Percentiles rank a stretch among this genome's conserved stretches.
phyloP scores from a whole-genome alignment of 1,284 basidiomycete genomes.

The Fomitopsis betulina region DNA sequence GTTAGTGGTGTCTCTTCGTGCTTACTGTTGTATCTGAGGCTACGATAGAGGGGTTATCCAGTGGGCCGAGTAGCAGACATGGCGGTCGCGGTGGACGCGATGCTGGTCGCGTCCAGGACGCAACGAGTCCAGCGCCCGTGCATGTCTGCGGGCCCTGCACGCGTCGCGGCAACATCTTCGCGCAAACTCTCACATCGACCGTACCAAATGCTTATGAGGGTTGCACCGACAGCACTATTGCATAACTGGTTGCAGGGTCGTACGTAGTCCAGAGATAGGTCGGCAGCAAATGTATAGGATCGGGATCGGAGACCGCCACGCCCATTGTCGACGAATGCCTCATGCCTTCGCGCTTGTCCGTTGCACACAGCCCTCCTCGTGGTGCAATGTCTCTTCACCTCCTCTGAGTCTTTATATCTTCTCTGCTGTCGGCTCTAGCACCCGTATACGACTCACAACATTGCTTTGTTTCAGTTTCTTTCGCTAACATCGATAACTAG shows the following conservation, averaged over 20 bases:
- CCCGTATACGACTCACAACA: not conserved
- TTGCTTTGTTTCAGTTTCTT: not conserved
- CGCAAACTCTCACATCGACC: not conserved
- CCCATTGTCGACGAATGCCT: slow-evolving; percentile 4
- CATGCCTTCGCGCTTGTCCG: slow-evolving; percentile 1
- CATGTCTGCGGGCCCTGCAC: too few relatives aligned
- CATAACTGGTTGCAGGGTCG: too few relatives aligned
- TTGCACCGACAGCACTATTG: too few relatives aligned
- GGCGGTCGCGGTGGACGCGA: not conserved
- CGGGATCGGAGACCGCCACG: not conserved
- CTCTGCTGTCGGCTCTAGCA: not conserved
- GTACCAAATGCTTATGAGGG: too few relatives aligned
- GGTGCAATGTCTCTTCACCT: not conserved
- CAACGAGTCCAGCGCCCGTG: not conserved
- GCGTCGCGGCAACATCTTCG: too few relatives aligned
- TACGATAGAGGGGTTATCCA: not conserved
- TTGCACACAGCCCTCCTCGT: slow-evolving; percentile 1
- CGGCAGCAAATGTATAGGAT: not conserved
- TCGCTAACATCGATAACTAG: not conserved
- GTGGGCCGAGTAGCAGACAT: not conserved
- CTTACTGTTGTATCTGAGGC: not conserved
- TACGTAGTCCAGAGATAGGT: not conserved
- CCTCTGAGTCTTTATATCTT: not conserved
- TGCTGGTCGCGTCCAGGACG: not conserved
- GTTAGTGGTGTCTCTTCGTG: not conserved